Conservation (phyloP, 305 asterid genomes). For the Ilex paraguariensis region DNA sequence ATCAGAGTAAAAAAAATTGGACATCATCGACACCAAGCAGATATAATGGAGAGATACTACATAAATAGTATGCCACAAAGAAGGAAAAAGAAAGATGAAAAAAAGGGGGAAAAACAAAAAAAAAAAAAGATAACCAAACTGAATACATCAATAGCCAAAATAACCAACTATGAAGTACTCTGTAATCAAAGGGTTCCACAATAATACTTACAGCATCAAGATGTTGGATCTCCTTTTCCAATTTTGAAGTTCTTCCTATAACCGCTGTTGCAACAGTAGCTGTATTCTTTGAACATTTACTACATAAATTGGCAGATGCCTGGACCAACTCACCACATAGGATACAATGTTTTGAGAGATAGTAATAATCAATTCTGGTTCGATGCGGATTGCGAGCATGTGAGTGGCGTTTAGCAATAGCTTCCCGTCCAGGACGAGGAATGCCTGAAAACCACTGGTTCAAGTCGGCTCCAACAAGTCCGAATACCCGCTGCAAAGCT, state of each 20-base stretch:
- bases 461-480: conserved; percentile 89
- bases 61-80: background rate
- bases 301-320: conserved; percentile 60
- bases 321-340: conserved; percentile 80
- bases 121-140: background rate
- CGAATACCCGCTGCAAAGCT: conserved; percentile 83
- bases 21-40: too few species aligned
- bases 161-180: too few species aligned
- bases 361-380: conserved; percentile 80
- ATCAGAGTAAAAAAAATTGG: background rate
- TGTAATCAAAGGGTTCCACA: background rate
- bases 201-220: conserved; percentile 80
- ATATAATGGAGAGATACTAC: too few species aligned
- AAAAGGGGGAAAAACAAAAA: background rate
- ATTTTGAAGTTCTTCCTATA: conserved; percentile 73
- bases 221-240: conserved; percentile 81
- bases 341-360: conserved; percentile 77
- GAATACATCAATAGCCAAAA: background rate
- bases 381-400: conserved; percentile 44
- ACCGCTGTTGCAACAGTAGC: conserved; percentile 53
- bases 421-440: conserved; percentile 76
- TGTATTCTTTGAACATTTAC: conserved; percentile 62
- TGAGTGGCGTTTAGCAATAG: conserved; percentile 48
- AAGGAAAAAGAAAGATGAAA: background rate
- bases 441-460: conserved; percentile 80